A percentile compares a stretch with the other conserved stretches of the same genome.
phyloP scores from a whole-genome alignment of 2,329 filamentous ascomycete genomes.

The Penicillium sp. region DNA sequence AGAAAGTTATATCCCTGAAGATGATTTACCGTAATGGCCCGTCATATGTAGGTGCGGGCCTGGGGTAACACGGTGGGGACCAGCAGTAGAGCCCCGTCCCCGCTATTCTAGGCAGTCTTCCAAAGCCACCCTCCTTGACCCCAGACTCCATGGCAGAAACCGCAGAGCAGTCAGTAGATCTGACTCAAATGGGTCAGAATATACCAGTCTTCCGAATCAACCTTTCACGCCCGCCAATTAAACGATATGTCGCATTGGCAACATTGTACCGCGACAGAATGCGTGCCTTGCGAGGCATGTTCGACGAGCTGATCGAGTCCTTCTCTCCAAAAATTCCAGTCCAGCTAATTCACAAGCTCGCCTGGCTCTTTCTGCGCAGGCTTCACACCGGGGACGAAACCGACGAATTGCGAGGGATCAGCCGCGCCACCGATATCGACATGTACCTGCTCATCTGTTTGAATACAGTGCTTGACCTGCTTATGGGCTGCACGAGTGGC shows the following conservation, averaged over 20 bases:
- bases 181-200: constrained; percentile 5
- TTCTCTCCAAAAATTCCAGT: constrained; percentile 28
- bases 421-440: constrained; percentile 50
- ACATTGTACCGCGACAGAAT: constrained; percentile 47
- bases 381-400: constrained; percentile 59
- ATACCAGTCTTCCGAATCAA: constrained; percentile 52
- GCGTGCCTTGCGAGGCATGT: constrained; percentile 47
- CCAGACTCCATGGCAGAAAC: background rate
- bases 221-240: constrained; percentile 53
- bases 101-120: background rate
- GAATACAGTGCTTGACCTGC: constrained; percentile 63
- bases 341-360: constrained; percentile 36
- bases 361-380: constrained; percentile 50
- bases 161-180: background rate
- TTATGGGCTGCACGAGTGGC: constrained; percentile 67
- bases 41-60: background rate
- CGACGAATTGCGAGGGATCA: constrained; percentile 61
- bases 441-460: constrained; percentile 62
- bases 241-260: constrained; percentile 54
- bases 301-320: constrained; percentile 50
- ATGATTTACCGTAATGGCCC: too few relatives aligned
- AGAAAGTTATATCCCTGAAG: too few relatives aligned
- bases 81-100: background rate
- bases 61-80: background rate
- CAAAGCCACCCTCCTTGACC: background rate